phyloP scores from a whole-genome alignment of 495 filamentous ascomycete species.

The Xylaria acuta region DNA sequence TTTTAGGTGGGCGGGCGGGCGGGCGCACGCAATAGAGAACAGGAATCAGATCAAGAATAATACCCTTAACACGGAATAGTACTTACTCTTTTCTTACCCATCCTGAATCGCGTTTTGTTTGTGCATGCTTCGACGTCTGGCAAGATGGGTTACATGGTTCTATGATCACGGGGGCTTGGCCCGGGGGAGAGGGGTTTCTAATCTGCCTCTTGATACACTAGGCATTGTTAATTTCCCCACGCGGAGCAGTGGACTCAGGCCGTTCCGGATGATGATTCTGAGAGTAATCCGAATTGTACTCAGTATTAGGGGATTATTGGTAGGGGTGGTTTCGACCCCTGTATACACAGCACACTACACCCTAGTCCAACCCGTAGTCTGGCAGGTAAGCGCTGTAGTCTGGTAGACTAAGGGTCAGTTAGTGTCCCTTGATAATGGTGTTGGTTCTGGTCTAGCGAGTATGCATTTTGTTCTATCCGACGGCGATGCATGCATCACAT shows the following conservation, averaged over 20 bases:
- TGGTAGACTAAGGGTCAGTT: not conserved
- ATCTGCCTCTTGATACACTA: not conserved
- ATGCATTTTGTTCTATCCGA: slow-evolving; percentile 10
- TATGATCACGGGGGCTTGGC: slow-evolving; percentile 21
- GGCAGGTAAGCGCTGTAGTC: not conserved
- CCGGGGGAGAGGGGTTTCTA: not conserved
- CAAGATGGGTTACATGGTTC: slow-evolving; percentile 25
- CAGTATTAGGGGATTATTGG: not conserved
- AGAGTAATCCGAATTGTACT: not conserved
- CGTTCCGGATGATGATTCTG: not conserved
- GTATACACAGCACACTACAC: not conserved
- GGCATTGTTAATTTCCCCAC: not conserved
- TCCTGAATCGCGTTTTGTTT: not conserved
- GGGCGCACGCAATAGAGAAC: slow-evolving; percentile 19
- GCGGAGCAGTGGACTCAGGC: not conserved
- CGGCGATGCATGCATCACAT: slow-evolving; percentile 18
- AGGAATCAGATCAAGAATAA: slow-evolving; percentile 15
- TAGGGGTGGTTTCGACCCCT: slow-evolving; percentile 8
- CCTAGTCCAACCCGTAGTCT: not conserved
- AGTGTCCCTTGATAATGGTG: not conserved
- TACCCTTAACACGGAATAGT: slow-evolving; percentile 8
- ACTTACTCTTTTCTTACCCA: not conserved
- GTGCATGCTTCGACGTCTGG: slow-evolving; percentile 26
- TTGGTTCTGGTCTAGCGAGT: not conserved
- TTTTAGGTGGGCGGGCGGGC: not conserved